Percentiles rank a stretch among this genome's conserved stretches.
These are phyloP conservation scores for Saccharomycopsis sp. DNA, from an alignment of 805 yeast genomes.

Conservation along the genomic window DNA sequence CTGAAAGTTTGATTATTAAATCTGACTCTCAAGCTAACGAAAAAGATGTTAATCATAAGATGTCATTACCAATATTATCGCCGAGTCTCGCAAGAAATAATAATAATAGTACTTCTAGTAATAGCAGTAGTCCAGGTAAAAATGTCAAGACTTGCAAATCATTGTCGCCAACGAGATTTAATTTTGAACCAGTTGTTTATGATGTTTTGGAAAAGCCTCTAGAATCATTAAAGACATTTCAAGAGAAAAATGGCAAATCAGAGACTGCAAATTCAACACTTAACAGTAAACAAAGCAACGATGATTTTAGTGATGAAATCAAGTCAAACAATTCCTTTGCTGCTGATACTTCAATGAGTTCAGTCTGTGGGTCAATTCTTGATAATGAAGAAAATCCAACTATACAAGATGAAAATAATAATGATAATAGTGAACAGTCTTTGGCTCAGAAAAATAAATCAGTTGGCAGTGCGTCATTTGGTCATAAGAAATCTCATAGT, in stretches of 20 bases:
- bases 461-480: background rate
- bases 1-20: conserved; percentile 28
- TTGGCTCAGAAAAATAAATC: background rate
- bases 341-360: conserved; percentile 11
- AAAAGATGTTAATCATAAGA: conserved; percentile 13
- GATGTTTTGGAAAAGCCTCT: conserved; percentile 16
- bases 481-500: conserved; percentile 17
- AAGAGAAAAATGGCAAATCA: conserved; percentile 2
- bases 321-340: conserved; percentile 6
- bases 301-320: conserved; percentile 2
- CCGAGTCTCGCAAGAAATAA: background rate
- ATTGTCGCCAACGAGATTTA: conserved; percentile 19
- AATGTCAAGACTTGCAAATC: conserved; percentile 8
- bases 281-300: conserved; percentile 2
- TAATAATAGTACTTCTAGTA: background rate
- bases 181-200: conserved; percentile 20
- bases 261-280: background rate
- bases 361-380: conserved; percentile 1
- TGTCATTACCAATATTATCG: conserved; percentile 14
- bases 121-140: background rate
- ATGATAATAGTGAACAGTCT: background rate
- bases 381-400: background rate
- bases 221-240: conserved; percentile 10
- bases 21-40: conserved; percentile 5
- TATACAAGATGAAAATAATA: background rate